Evolutionary conservation across 148 eudicot species (phyloP), one percentile per base, ranked within the genome.

Genomic region (Diospyros kaki): DNA sequence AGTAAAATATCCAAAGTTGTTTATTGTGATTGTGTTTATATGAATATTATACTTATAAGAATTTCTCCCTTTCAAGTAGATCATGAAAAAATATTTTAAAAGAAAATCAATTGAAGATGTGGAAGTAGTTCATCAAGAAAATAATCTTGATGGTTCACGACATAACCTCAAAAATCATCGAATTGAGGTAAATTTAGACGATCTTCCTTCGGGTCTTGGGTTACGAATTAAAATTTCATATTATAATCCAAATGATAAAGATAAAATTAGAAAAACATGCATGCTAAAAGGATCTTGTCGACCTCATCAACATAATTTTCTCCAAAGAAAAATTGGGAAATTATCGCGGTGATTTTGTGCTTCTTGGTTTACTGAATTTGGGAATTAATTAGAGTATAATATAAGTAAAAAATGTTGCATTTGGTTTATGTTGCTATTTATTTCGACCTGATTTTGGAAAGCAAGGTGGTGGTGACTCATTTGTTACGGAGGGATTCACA

Each of bases 401-500:
- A 73, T 50, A 10, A 2, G 28, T 9, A 73, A 64, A 52, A 69
- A 28, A 63, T 64, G 75, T 43, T 28, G 7, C 66, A 10, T 70
- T 70, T 54, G 54, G 61, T 15, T 14, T 70, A 10, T 48, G 1
- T 48, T 70, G 48, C 7, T 54, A 72, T 41, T 53, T 58, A 54
- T 70, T 70, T 42, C 44, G 44, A 45, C 9, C 5, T 2, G 13
- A 44, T 2, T 1, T 44, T 3, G 54, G 53, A 14, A 43, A 66
- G 1, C 69, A 44, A 58, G 74, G n/a, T 3, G 51, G 75, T 42
- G 55, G 75, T 59, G 66, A 72, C 5, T 15, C 42, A 1, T 72
- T 77, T 59, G 54, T 80, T n/a, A 60, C 64, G 18, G 76, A 54
- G 10, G 73, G 40, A 1, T 72, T 58, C 3, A 38, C 64, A 7